phyloP scores from a whole-genome alignment of 768 basidiomycete species.

The Rhizopogon vulgaris region DNA sequence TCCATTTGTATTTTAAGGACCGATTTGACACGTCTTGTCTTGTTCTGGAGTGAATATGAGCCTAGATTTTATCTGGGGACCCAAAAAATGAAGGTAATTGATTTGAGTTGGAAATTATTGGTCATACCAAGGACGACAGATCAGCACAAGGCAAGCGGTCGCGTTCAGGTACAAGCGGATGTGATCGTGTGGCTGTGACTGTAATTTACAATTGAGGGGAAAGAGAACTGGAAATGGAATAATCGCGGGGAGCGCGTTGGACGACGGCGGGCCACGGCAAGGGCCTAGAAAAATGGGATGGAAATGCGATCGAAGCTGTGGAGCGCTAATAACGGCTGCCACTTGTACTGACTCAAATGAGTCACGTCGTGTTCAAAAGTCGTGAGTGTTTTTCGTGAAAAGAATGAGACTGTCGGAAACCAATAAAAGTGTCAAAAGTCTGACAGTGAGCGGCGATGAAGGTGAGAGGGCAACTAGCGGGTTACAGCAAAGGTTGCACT shows the following conservation, averaged over 20 bases:
- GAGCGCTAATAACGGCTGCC: not conserved
- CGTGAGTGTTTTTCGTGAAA: slow-evolving; percentile 25
- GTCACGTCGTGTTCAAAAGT: slow-evolving; percentile 12
- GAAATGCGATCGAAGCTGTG: slow-evolving; percentile 1
- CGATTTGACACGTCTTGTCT: slow-evolving; percentile 4
- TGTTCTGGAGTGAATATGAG: slow-evolving; percentile 5
- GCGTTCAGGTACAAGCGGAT: slow-evolving; percentile 24
- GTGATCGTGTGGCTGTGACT: slow-evolving; percentile 29
- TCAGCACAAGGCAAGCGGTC: slow-evolving; percentile 21
- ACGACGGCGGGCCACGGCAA: slow-evolving; percentile 4
- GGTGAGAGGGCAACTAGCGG: slow-evolving; percentile 7
- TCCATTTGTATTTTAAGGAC: slow-evolving; percentile 25
- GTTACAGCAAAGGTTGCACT: slow-evolving; percentile 13
- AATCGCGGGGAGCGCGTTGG: slow-evolving; percentile 14
- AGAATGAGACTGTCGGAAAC: not conserved
- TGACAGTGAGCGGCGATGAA: slow-evolving; percentile 6
- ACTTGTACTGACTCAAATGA: not conserved
- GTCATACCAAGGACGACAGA: slow-evolving; percentile 27
- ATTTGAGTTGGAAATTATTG: slow-evolving; percentile 26
- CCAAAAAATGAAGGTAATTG: slow-evolving; percentile 24
- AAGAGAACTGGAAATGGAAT: slow-evolving; percentile 11
- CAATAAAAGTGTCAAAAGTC: slow-evolving; percentile 1
- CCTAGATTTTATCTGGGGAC: slow-evolving; percentile 16
- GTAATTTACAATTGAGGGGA: slow-evolving; percentile 21
- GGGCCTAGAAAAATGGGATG: not conserved